Evolutionary conservation across 1,139 yeast genomes (phyloP), one percentile per base, ranked within the genome.

Genomic region (Kazachstania sp.): DNA sequence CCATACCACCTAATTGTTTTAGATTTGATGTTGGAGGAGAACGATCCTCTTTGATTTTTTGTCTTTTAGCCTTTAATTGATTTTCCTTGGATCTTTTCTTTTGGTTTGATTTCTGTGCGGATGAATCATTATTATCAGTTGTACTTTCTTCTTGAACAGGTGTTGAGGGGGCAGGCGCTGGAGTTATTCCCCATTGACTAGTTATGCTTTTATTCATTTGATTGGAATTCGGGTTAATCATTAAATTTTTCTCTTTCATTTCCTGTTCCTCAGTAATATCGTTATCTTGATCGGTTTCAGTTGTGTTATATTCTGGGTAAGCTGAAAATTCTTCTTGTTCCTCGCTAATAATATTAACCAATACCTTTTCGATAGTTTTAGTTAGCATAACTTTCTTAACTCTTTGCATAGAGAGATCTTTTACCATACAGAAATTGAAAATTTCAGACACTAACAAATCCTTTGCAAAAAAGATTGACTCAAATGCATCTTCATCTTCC

Each of bases 1-100:
- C 95, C 65, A 94, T 79, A 1, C 99, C 98, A 37, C 99, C 99
- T 19, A 92, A 70, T 39, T 87, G 79, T 5, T 86, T 73, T 30
- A 92, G 69, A 6, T 81, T 77, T 0, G 79, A 66, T 2, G 70
- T 64, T n/a, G 95, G 95, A 4, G 94, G 87, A 0, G 82, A 68
- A 63, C 87, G 75, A 54, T 83, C 86, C 56, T 71, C 69, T 56
- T 68, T 68, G 48, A 66, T 59, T 58, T 70, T 68, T 37, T 58
- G 62, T 40, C 65, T 65, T 56, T 68, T 68, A 44, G 61, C 49
- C 39, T 56, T 59, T 15, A 44, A 45, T 20, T 55, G 51, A 11
- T 65, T 54, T 9, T 68, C 73, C 52, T 49, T 58, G 2, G 61
- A 55, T 29, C 56, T 37, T 28, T 40, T 45, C 28, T 46, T 46